These are phyloP conservation scores for Aspergillaceae sp. DNA, from an alignment of 2,329 filamentous ascomycete species.

Conservation along the genomic window DNA sequence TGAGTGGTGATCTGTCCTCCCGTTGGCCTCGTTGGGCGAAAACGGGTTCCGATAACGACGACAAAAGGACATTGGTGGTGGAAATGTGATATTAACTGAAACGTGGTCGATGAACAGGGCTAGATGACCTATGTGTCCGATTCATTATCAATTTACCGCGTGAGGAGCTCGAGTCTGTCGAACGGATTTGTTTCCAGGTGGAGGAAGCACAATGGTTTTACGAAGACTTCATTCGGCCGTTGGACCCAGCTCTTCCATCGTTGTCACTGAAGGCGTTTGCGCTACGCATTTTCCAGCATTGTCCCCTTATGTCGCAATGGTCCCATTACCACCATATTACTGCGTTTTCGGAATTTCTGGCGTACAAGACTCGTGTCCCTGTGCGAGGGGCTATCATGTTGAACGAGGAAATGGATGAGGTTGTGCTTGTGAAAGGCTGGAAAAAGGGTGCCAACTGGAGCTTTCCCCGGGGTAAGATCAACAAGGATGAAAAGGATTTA, in stretches of 20 bases:
- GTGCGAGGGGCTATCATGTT: conserved; percentile 90
- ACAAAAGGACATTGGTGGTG: neutral
- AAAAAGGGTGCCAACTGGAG: conserved; percentile 96
- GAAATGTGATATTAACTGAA: conserved; percentile 14
- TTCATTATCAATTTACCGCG: conserved; percentile 96
- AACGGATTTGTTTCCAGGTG: conserved; percentile 95
- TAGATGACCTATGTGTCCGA: conserved; percentile 95
- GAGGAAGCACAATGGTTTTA: conserved; percentile 99
- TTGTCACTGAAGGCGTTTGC: conserved; percentile 80
- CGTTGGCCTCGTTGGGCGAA: neutral
- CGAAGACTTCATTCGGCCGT: conserved; percentile 94
- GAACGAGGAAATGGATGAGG: conserved; percentile 88
- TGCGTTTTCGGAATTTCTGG: conserved; percentile 84
- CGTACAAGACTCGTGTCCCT: conserved; percentile 89
- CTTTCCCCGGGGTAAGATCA: conserved; percentile 95
- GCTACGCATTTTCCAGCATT: conserved; percentile 85
- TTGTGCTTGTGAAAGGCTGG: conserved; percentile 92
- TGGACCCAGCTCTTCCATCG: conserved; percentile 75
- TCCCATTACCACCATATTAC: conserved; percentile 66
- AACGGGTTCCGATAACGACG: neutral
- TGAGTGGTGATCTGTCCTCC: conserved; percentile 36
- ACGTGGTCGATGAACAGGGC: conserved; percentile 47
- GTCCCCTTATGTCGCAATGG: conserved; percentile 75
- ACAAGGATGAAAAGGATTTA: conserved; percentile 89
- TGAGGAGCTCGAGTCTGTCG: conserved; percentile 80